Conservation (phyloP, 805 yeast genomes). For the Pichia cephalocereana region DNA sequence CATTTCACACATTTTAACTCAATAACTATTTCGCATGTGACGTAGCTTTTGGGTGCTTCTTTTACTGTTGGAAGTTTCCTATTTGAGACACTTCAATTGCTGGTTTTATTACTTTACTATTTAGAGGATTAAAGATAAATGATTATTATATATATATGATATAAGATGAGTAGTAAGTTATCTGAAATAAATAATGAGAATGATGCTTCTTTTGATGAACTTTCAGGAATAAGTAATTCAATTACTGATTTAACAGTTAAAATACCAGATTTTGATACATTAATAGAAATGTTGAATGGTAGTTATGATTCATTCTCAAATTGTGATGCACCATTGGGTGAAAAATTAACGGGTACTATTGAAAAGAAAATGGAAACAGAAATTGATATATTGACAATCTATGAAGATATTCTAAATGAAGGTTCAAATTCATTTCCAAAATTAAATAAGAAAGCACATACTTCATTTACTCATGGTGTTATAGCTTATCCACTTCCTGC, state of each 20-base stretch:
- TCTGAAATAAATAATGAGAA: no score
- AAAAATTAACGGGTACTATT: constrained; percentile 27
- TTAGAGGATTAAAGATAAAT: no score
- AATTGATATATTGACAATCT: constrained; percentile 21
- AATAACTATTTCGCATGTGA: no score
- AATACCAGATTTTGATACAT: constrained; percentile 17
- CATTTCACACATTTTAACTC: no score
- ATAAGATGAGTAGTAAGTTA: no score
- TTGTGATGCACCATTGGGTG: constrained; percentile 8
- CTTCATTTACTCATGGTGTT: constrained; percentile 32
- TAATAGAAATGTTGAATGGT: constrained; percentile 17
- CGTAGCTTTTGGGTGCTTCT: no score
- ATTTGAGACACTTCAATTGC: no score
- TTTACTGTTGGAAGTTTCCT: no score
- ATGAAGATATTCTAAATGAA: constrained; percentile 21
- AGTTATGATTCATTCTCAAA: constrained; percentile 10
- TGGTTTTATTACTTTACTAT: no score
- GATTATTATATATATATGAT: no score
- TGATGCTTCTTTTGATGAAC: no score
- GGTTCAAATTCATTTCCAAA: constrained; percentile 26
- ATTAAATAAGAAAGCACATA: constrained; percentile 30
- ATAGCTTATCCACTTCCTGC: constrained; percentile 40
- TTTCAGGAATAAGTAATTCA: no score
- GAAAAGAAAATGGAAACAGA: constrained; percentile 33
- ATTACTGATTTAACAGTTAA: not conserved